These are phyloP conservation scores for Mrakia gelida DNA, from an alignment of 768 basidiomycete species.

Conservation along the genomic window DNA sequence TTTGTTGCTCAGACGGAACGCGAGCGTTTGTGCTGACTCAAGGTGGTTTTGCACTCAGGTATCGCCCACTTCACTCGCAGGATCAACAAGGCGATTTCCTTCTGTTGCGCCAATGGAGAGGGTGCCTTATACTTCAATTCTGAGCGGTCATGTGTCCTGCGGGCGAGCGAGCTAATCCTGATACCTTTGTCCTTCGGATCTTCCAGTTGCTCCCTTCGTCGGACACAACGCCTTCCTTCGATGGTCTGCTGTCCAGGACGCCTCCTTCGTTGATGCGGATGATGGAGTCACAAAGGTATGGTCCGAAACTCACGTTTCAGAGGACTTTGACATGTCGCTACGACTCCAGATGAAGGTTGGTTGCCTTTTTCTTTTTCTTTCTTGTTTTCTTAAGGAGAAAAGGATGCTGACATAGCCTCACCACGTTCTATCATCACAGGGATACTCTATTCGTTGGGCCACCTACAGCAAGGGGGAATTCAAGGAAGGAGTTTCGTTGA, in stretches of 20 bases:
- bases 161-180: neutral
- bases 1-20: too few species aligned
- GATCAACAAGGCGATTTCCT: constrained; percentile 56
- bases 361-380: too few species aligned
- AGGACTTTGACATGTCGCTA: constrained; percentile 40
- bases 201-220: constrained; percentile 41
- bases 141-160: neutral
- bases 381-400: neutral
- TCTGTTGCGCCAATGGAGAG: constrained; percentile 43
- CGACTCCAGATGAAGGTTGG: constrained; percentile 62
- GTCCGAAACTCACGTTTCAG: constrained; percentile 30
- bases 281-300: constrained; percentile 30
- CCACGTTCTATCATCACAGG: constrained; percentile 24
- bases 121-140: neutral
- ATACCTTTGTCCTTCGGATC: neutral
- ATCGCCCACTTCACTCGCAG: constrained; percentile 82
- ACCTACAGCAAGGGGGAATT: constrained; percentile 79
- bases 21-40: neutral
- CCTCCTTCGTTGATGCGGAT: constrained; percentile 30
- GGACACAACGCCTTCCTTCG: constrained; percentile 71
- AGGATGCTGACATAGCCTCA: neutral
- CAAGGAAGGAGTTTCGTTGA: constrained; percentile 89
- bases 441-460: constrained; percentile 53
- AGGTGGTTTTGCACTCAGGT: constrained; percentile 44
- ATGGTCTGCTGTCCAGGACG: constrained; percentile 84